These are phyloP conservation scores for Yamadazyma dushanensis DNA, from an alignment of 1,139 yeast species.

Conservation along the genomic window DNA sequence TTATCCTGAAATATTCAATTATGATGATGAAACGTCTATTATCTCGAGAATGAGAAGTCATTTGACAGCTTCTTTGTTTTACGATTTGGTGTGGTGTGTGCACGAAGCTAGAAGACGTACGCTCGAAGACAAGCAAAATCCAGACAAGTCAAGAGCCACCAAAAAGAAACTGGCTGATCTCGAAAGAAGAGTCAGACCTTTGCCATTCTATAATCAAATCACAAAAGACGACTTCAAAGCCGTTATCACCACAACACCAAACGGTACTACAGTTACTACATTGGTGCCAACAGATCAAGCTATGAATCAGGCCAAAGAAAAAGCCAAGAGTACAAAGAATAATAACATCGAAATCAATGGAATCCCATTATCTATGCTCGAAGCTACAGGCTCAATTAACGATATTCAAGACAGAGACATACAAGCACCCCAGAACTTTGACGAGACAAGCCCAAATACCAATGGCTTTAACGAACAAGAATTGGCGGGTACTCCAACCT, in stretches of 20 bases:
- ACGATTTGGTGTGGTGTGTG: constrained; percentile 91
- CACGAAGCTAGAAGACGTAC: constrained; percentile 89
- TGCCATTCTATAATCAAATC: constrained; percentile 91
- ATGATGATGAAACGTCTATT: constrained; percentile 51
- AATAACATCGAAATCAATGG: constrained; percentile 73
- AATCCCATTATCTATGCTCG: constrained; percentile 76
- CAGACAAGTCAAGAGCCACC: constrained; percentile 19
- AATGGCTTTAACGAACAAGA: not conserved
- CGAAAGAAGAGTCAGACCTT: constrained; percentile 54
- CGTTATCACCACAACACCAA: constrained; percentile 82
- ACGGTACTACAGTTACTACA: constrained; percentile 88
- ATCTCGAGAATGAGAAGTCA: constrained; percentile 90
- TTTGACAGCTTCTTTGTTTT: constrained; percentile 85
- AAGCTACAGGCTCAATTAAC: constrained; percentile 71
- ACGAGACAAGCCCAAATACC: no score
- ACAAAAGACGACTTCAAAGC: constrained; percentile 90
- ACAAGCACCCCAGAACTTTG: no score
- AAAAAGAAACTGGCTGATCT: constrained; percentile 12
- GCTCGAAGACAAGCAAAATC: constrained; percentile 45
- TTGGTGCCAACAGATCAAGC: constrained; percentile 86
- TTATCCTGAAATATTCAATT: constrained; percentile 73
- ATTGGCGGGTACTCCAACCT: not conserved
- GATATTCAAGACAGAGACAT: constrained; percentile 23
- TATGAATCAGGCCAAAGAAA: constrained; percentile 54
- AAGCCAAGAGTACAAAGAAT: constrained; percentile 44